These are phyloP conservation scores for Cryptosporidium bovis DNA, from an alignment of 169 alveolate species.

Conservation along the genomic window DNA sequence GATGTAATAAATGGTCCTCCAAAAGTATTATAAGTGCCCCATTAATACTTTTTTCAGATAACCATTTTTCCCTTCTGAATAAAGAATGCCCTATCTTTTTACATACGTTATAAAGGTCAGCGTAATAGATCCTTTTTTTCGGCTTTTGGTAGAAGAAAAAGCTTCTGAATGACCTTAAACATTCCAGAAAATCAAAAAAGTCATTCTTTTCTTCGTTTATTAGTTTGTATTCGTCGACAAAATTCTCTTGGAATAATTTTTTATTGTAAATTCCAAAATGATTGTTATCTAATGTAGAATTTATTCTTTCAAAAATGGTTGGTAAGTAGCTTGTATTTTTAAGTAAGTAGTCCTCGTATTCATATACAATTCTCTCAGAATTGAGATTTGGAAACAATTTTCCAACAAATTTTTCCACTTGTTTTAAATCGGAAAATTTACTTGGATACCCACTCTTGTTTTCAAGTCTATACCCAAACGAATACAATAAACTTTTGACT, in stretches of 20 bases:
- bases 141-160: conserved; percentile 31
- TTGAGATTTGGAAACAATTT: conserved; percentile 4
- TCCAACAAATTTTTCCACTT: conserved; percentile 1
- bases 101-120: conserved; percentile 35
- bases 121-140: not conserved
- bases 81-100: conserved; percentile 11
- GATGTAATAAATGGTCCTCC: conserved; percentile 24
- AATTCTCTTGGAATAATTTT: not conserved
- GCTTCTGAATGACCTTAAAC: conserved; percentile 40
- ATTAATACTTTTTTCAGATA: not conserved
- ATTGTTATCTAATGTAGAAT: not conserved
- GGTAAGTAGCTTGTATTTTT: conserved; percentile 16
- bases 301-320: conserved; percentile 16
- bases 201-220: not conserved
- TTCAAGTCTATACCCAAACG: conserved; percentile 8
- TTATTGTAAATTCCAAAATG: too few relatives aligned
- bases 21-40: conserved; percentile 9
- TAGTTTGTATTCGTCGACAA: conserved; percentile 1
- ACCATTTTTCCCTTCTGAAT: conserved; percentile 28
- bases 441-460: not conserved
- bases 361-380: conserved; percentile 25
- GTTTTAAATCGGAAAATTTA: conserved; percentile 1
- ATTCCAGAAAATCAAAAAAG: conserved; percentile 38
- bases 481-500: conserved; percentile 10
- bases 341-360: conserved; percentile 5